These are phyloP conservation scores for Cytospora piceicola DNA, from an alignment of 2,329 filamentous ascomycete genomes.

Conservation along the genomic window DNA sequence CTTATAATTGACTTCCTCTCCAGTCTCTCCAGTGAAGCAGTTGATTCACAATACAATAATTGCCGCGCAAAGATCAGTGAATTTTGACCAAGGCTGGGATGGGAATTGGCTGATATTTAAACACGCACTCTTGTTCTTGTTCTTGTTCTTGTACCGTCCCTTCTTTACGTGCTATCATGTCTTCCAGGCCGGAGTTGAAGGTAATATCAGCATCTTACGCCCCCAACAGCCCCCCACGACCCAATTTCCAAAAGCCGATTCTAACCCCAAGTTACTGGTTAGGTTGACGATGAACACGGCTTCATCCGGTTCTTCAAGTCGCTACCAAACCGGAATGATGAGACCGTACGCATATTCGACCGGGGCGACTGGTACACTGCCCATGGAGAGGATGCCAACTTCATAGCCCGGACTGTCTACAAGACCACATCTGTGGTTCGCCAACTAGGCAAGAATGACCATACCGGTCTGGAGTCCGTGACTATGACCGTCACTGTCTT, in stretches of 20 bases:
- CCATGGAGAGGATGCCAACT: conserved; percentile 83
- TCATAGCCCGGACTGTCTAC: conserved; percentile 87
- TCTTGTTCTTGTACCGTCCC: background rate
- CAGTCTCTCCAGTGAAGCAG: background rate
- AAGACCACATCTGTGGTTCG: conserved; percentile 96
- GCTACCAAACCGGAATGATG: conserved; percentile 70
- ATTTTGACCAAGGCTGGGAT: background rate
- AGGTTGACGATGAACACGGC: conserved; percentile 95
- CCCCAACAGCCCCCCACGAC: background rate
- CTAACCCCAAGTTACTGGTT: conserved; percentile 24
- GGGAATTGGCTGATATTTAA: background rate
- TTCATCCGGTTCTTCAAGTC: conserved; percentile 97
- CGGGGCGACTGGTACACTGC: conserved; percentile 94
- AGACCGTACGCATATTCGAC: conserved; percentile 89
- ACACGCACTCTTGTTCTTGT: background rate
- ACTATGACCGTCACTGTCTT: conserved; percentile 96
- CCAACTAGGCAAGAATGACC: conserved; percentile 81
- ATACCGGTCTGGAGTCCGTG: conserved; percentile 86
- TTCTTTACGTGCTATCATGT: conserved; percentile 53
- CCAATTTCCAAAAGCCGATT: conserved; percentile 15
- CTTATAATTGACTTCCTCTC: conserved; percentile 3
- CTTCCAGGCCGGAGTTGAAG: conserved; percentile 73
- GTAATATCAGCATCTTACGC: conserved; percentile 43
- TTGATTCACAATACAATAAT: background rate
- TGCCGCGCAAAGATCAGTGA: background rate